Percentiles rank a stretch among this genome's conserved stretches.
phyloP scores from a whole-genome alignment of 176 grass and related monocot genomes.

The Carex pumila region DNA sequence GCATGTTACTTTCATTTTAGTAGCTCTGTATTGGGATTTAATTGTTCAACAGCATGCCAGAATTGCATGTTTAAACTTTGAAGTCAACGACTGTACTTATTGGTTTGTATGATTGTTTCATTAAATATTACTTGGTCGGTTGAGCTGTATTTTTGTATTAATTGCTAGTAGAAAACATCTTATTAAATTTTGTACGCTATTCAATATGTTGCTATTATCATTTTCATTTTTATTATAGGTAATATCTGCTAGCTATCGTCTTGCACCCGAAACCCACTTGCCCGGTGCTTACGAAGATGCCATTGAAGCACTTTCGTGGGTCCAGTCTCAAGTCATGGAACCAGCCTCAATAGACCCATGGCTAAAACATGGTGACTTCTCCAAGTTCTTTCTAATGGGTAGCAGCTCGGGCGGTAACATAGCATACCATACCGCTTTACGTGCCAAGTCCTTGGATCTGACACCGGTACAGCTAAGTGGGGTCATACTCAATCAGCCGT shows the following conservation, averaged over 20 bases:
- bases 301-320: slow-evolving; percentile 48
- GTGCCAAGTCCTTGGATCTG: slow-evolving; percentile 17
- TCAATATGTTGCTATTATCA: background rate
- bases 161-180: background rate
- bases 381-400: slow-evolving; percentile 61
- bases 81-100: background rate
- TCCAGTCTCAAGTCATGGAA: slow-evolving; percentile 20
- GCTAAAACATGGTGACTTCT: slow-evolving; percentile 48
- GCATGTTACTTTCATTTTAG: background rate
- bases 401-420: slow-evolving; percentile 93
- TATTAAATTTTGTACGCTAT: background rate
- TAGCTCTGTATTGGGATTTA: background rate
- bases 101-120: background rate
- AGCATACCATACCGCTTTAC: slow-evolving; percentile 43
- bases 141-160: background rate
- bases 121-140: background rate
- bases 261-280: slow-evolving; percentile 64
- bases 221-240: background rate
- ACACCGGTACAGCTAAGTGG: slow-evolving; percentile 19
- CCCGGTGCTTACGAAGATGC: slow-evolving; percentile 78
- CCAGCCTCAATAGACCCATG: slow-evolving; percentile 24
- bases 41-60: no score
- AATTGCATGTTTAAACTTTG: no score
- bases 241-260: slow-evolving; percentile 67
- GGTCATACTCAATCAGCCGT: slow-evolving; percentile 69